Evolutionary conservation across 202 grass and related monocot species (phyloP), one percentile per base, ranked within the genome.

Genomic region (Dendrocalamus latiflorus): DNA sequence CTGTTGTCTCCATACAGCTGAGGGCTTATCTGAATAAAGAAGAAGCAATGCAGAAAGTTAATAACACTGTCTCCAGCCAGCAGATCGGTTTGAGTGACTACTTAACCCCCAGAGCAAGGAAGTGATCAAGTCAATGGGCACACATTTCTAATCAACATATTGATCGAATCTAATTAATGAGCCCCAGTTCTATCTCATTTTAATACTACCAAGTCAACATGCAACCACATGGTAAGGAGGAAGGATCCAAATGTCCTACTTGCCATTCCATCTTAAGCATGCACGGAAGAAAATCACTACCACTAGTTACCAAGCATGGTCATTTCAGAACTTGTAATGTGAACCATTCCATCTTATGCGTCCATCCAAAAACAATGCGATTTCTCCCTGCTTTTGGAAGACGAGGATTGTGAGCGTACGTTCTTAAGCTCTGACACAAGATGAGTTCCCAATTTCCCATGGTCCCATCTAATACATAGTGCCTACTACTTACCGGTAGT

Each of bases 1-100:
- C 78, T 87, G 67, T 53, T 86, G 25, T 93, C 91, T 41, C 95
- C 95, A 47, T 95, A 98, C 1, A 95, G 69, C 62, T 93, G 77
- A 34, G 95, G 95, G 77, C 87, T 91, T 57, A 95, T 91, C 95
- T 98, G 53, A 17, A 75, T 62, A 67, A 72, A 78, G 9, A 64
- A 50, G 38, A 38, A 72, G n/a, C 9, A 56, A 25, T 58, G 68
- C 58, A 63, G 1, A 25, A 11, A 66, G 54, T 79, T 83, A 76
- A 76, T 47, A 47, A 4, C 73, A 86, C 57, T 60, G 50, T 48
- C 18, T 60, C 38, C 59, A 43, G 17, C 21, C 48, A 72, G 57
- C 83, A 82, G 26, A 67, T 73, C 72, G 34, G 10, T 69, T 83
- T 83, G 83, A n/a, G n/a, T n/a, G n/a, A 83, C 68, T 24, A 26